Base-by-base conservation (phyloP, 495 filamentous ascomycete genomes). In the Aspergillus sclerotiicarbonarius region DNA sequence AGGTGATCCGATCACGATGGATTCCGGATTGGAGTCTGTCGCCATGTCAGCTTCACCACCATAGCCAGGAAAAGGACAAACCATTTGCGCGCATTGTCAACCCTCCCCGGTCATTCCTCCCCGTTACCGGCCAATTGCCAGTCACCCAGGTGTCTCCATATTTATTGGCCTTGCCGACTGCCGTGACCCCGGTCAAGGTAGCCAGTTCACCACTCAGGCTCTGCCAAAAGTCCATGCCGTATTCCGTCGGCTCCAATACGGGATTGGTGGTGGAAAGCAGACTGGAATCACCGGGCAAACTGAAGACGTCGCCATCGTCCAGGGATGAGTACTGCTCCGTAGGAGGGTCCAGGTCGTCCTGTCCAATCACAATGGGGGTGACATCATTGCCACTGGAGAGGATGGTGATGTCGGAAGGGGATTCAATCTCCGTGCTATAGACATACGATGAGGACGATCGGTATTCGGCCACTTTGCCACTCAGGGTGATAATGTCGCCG, bases 181-280 rank as follows among this genome's bases (percentile, higher is more conserved):
- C 78, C 1, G 56, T 73, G 3, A 84, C 73, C 2, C 62, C 73
- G 51, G 69, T 70, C 30, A 87, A 63, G 0, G 74, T 82, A 10
- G 87, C 82, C 29, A 84, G 61, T 63, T 86, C 84, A 18, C 84
- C 84, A 53, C 63, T 76, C 51, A 87, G 60, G 51, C 77, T 81
- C 72, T 87, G 79, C 84, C 84, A 87, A 62, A 87, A 87, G 64
- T 87, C 84, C 50, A 87, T 61, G 1, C 84, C 84, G 58, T 82
- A 86, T 50, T 72, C 57, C 5, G 72, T 66, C 4, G 84, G 83
- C 41, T 83, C 33, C 15, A 86, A 67, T 1, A 68, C 68, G 0
- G 82, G 82, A 63, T 87, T 87, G 20, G 65, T 74, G 10, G 67
- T 75, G 0, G 82, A 83, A 54, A 86, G 59, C 63, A 77, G 70